Conservation (phyloP, 495 filamentous ascomycete species). For the Xylaria nigripes region DNA sequence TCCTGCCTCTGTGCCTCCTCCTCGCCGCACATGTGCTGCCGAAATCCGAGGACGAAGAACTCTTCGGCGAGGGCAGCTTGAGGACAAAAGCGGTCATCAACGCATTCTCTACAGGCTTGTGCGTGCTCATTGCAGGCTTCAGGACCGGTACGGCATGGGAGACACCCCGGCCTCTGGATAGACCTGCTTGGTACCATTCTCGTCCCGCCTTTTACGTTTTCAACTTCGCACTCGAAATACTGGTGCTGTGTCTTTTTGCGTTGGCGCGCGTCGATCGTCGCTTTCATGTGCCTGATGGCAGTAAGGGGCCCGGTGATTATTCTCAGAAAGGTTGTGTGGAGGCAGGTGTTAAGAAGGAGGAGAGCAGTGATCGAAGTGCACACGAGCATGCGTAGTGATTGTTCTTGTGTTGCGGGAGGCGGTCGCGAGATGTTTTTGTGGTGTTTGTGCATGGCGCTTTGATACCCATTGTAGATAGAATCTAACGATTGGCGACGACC, state of each 20-base stretch:
- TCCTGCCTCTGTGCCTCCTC: conserved; percentile 64
- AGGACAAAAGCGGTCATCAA: conserved; percentile 55
- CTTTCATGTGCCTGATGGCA: conserved; percentile 57
- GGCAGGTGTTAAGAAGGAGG: neutral
- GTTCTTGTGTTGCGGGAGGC: no score
- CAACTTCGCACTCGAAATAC: conserved; percentile 63
- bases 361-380: neutral
- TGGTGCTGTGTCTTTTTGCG: conserved; percentile 55
- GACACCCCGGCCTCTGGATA: conserved; percentile 35
- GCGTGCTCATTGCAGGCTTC: conserved; percentile 62
- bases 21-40: conserved; percentile 44
- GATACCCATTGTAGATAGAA: no score
- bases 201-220: conserved; percentile 74
- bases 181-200: conserved; percentile 61
- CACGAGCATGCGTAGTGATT: neutral
- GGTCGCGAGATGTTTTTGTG: no score
- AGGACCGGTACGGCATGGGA: conserved; percentile 52
- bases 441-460: no score
- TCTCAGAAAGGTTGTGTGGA: conserved; percentile 5
- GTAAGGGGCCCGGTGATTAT: conserved; percentile 34
- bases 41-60: conserved; percentile 46
- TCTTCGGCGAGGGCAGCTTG: conserved; percentile 63
- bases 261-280: conserved; percentile 60
- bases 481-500: no score
- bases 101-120: conserved; percentile 39